Base-by-base conservation (phyloP, 257 asterid genomes). In the Striga asiatica region DNA sequence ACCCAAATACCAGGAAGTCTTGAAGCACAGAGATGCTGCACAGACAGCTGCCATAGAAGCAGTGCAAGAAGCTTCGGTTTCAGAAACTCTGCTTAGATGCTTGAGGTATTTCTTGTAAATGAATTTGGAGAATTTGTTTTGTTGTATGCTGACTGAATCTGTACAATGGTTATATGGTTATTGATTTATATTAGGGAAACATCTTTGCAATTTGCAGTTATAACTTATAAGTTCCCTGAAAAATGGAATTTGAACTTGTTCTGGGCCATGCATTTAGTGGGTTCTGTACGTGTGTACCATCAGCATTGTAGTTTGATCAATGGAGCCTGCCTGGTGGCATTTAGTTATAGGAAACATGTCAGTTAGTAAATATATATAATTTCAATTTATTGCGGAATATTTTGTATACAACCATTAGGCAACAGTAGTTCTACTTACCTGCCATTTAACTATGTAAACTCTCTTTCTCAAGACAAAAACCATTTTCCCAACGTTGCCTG, bases 31-130 rank as follows among this genome's bases (percentile, higher is more conserved):
- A 76, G 94, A 82, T 60, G 73, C 95, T 17, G 95, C 97, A 13
- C 96, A 87, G 76, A 68, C 81, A 17, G 95, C 97, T 64, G 98
- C 98, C 31, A 78, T 80, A 62, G 98, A 87, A 71, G 98, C 98
- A 61, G 78, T 87, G 75, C 92, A 83, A 70, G 97, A 84, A 71
- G 97, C 96, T 69, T 82, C 95, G 5, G 70, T 82, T 35, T 82
- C 94, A 0, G 98, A 91, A 74, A 80, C 78, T 62, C 76, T 91
- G 55, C 97, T 91, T 67, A 82, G 79, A 53, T 91, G 98, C 70
- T 70, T 91, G 70, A 87, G 96, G 98, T 91, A 82, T 47, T 61
- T 72, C 58, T 45, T 37, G 3, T 28, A 25, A 18, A 52, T 43
- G 10, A 52, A 18, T 43, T 52, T n/a, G 6, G 19, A 14, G n/a